phyloP scores from a whole-genome alignment of 2,329 filamentous ascomycete genomes.

The Colletotrichum scovillei region DNA sequence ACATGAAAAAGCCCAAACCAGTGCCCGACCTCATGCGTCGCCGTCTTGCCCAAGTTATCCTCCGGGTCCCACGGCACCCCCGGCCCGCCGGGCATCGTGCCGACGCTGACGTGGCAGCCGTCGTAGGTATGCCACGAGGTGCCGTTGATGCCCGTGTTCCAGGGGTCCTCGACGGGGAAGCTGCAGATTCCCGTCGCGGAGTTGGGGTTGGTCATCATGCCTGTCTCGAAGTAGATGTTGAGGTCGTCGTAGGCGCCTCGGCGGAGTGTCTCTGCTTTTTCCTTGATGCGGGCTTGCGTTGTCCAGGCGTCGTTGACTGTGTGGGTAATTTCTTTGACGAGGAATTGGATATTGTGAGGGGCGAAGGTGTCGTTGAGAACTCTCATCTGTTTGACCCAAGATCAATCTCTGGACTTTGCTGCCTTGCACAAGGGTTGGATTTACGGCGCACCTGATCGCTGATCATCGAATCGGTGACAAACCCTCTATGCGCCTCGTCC shows the following conservation, averaged over 20 bases:
- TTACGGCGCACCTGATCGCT: constrained; percentile 4
- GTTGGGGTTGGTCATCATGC: constrained; percentile 28
- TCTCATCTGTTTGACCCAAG: not conserved
- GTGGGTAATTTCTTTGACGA: constrained; percentile 15
- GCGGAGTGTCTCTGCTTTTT: constrained; percentile 38
- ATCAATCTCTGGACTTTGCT: not conserved
- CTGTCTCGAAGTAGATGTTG: constrained; percentile 54
- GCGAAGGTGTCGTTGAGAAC: constrained; percentile 30
- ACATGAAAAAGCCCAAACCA: constrained; percentile 57
- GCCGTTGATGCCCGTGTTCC: constrained; percentile 28
- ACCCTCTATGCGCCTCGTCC: constrained; percentile 14
- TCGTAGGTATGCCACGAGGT: constrained; percentile 30
- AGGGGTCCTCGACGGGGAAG: constrained; percentile 46
- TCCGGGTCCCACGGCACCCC: constrained; percentile 32
- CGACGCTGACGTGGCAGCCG: constrained; percentile 36
- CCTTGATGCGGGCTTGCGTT: constrained; percentile 16
- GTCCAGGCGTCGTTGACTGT: constrained; percentile 33
- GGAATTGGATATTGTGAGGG: constrained; percentile 28
- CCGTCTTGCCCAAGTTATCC: constrained; percentile 39
- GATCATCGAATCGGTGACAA: constrained; percentile 22
- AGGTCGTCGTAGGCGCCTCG: constrained; percentile 51
- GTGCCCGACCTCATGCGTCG: constrained; percentile 54
- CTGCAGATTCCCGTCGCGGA: constrained; percentile 52
- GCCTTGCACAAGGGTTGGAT: no score
- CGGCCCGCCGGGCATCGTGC: constrained; percentile 35